phyloP scores from a whole-genome alignment of 2,329 filamentous ascomycete genomes.

The Aciculosporium take region DNA sequence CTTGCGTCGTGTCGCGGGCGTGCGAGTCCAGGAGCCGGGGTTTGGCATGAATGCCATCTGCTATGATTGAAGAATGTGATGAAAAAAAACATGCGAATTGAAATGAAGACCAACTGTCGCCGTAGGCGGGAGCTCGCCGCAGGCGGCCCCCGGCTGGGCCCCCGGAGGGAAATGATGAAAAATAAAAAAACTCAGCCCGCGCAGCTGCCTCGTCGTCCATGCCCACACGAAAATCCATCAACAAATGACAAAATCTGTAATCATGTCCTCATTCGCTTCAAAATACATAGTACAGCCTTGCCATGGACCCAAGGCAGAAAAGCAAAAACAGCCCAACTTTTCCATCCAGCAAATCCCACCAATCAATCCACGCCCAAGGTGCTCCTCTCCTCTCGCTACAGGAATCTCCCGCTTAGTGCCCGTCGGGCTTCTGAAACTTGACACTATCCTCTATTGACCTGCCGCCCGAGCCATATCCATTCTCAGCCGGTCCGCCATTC shows the following conservation, averaged over 20 bases:
- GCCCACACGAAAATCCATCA: too few species aligned
- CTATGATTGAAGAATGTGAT: slow-evolving; percentile 25
- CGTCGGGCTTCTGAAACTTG: neutral
- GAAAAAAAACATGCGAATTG: too few species aligned
- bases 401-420: too few species aligned
- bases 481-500: slow-evolving; percentile 6
- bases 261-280: neutral
- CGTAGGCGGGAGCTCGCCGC: too few species aligned
- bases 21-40: slow-evolving; percentile 70
- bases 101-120: too few species aligned
- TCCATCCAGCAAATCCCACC: neutral
- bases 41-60: slow-evolving; percentile 96
- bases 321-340: too few species aligned
- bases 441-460: slow-evolving; percentile 5
- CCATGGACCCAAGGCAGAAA: neutral
- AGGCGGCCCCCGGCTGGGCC: too few species aligned
- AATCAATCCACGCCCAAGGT: too few species aligned
- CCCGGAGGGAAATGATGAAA: too few species aligned
- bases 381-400: too few species aligned
- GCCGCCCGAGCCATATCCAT: slow-evolving; percentile 7
- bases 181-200: too few species aligned
- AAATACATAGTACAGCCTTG: neutral
- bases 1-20: slow-evolving; percentile 59
- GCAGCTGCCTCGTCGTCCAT: too few species aligned
- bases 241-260: neutral